phyloP scores from a whole-genome alignment of 1,284 basidiomycete genomes.

The Blastosporella zonata region DNA sequence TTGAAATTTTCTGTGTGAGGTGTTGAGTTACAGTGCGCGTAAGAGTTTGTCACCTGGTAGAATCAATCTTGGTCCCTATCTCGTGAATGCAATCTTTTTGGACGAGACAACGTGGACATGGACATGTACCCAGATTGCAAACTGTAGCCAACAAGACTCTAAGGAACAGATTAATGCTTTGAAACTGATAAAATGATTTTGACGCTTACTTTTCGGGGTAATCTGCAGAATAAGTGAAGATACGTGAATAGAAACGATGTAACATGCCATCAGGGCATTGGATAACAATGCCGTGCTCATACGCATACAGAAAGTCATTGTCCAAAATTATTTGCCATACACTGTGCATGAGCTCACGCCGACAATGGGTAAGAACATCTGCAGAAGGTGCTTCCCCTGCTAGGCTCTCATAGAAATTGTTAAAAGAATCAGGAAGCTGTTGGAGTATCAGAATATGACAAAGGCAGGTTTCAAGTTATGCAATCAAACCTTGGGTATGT shows the following conservation, averaged over 20 bases:
- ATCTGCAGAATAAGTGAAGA: constrained; percentile 3
- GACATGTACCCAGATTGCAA: constrained; percentile 25
- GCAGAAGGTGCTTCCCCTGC: background rate
- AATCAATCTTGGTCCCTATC: constrained; percentile 15
- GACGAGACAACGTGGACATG: constrained; percentile 32
- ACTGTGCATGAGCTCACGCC: background rate
- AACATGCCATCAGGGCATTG: background rate
- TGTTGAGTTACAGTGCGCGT: background rate
- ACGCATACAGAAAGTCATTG: background rate
- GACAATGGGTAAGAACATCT: background rate
- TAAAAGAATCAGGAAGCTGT: background rate
- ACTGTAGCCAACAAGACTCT: constrained; percentile 33
- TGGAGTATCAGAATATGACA: background rate
- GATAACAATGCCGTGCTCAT: constrained; percentile 1
- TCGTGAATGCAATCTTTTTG: constrained; percentile 19
- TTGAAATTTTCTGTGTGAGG: no score
- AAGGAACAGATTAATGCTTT: background rate
- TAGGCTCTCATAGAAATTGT: background rate
- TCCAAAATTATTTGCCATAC: background rate
- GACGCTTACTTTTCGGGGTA: constrained; percentile 4
- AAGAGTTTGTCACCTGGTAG: background rate
- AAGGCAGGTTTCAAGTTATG: background rate
- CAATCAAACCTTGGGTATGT: constrained; percentile 5
- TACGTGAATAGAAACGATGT: background rate
- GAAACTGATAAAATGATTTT: background rate